Conservation (phyloP, 306 rosid species). For the Quercus robur region DNA sequence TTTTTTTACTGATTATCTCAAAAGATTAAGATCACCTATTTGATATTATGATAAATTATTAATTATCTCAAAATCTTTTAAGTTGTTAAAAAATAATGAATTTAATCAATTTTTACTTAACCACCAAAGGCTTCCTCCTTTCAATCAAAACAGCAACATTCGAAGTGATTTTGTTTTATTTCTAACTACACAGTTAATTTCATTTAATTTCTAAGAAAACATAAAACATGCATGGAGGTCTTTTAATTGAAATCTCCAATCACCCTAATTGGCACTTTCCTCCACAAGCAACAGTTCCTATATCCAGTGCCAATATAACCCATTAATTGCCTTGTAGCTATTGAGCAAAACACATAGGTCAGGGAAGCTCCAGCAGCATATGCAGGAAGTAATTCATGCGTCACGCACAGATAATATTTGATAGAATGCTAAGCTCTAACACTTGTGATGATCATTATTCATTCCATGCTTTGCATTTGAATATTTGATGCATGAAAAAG, state of each 20-base stretch:
- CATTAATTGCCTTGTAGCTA: neutral
- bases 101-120: too few species aligned
- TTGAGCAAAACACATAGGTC: neutral
- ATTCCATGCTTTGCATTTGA: neutral
- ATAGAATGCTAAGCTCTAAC: neutral
- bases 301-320: neutral
- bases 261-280: neutral
- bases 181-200: neutral
- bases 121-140: too few species aligned
- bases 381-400: neutral
- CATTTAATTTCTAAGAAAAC: neutral
- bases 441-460: neutral
- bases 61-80: too few species aligned
- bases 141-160: too few species aligned
- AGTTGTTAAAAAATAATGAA: too few species aligned
- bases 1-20: too few species aligned
- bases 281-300: neutral
- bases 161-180: neutral
- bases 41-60: too few species aligned
- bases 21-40: too few species aligned
- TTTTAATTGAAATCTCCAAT: neutral
- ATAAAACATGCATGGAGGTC: neutral
- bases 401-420: neutral
- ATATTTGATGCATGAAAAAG: too few species aligned
- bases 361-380: neutral